Evolutionary conservation across 352 stramenopile genomes (phyloP).

Genomic region (Halophytophthora polymorphica): DNA sequence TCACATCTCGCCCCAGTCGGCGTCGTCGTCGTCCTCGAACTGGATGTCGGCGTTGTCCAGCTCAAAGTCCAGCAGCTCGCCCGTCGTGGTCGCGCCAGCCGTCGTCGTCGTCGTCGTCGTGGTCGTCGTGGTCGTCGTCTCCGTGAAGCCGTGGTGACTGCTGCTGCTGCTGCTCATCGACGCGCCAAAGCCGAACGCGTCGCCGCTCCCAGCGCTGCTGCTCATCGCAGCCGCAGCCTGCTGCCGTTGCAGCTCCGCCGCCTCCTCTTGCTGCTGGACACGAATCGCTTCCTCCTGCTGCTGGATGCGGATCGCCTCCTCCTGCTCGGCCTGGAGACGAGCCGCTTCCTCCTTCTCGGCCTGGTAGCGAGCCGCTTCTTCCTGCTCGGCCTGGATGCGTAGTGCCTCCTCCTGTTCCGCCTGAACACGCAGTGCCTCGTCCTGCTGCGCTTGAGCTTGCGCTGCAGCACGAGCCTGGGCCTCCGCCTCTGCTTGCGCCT

Average conservation of each 20-base stretch:
- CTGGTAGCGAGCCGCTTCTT: constrained; percentile 25
- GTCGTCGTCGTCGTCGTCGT: constrained; percentile 24
- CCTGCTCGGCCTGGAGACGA: constrained; percentile 23
- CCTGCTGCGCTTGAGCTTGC: constrained; percentile 26
- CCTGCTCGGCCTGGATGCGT: too few species aligned
- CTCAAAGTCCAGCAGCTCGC: constrained; percentile 75
- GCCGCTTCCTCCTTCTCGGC: constrained; percentile 22
- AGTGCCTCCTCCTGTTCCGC: too few species aligned
- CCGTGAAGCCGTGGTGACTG: constrained; percentile 19
- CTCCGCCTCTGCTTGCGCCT: constrained; percentile 22
- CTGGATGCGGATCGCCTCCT: constrained; percentile 5
- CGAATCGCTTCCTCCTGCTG: constrained; percentile 2
- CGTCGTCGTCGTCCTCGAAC: constrained; percentile 80
- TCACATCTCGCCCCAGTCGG: constrained; percentile 85
- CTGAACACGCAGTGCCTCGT: constrained; percentile 19
- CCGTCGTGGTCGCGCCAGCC: constrained; percentile 26
- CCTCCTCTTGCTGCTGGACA: constrained; percentile 11
- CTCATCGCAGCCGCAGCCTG: constrained; percentile 25
- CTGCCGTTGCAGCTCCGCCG: constrained; percentile 20
- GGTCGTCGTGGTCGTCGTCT: constrained; percentile 21
- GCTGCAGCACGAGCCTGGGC: constrained; percentile 21
- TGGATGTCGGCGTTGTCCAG: constrained; percentile 70
- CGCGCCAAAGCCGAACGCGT: constrained; percentile 15
- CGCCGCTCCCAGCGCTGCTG: constrained; percentile 19
- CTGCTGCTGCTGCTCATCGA: constrained; percentile 3